Evolutionary conservation across 768 basidiomycete species (phyloP), one percentile per base, ranked within the genome.

Genomic region (Tephrocybe sp.): DNA sequence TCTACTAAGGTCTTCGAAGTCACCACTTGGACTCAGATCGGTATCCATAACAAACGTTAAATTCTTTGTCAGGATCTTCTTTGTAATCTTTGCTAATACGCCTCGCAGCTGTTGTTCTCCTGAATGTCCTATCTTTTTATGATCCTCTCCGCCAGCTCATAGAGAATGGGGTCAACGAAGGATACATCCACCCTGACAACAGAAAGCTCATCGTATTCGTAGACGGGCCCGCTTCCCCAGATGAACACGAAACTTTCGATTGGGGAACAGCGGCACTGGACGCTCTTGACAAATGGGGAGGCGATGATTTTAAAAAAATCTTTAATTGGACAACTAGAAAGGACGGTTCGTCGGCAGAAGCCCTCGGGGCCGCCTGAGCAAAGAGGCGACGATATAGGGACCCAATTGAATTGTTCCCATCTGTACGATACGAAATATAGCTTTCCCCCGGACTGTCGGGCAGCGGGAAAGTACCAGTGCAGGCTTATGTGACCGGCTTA

Each of bases 1-100:
- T n/a, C n/a, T n/a, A n/a, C n/a, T n/a, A n/a, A 92, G 88, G 70
- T 92, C n/a, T 68, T 97, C 24, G 96, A 98, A 68, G 94, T 91
- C 55, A 81, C 86, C 12, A 97, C 95, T 0, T 99, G 96, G 96
- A 90, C 90, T 17, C 96, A 98, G 62, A 67, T 97, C 4, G 88
- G 88, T 17, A 87, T 95, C 37, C 90, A 93, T 64, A 76, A 80
- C 48, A 93, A 93, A 72, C 90, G 90, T 90, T 63, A 40, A 54
- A 57, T 18, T 3, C 4, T 4, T 24, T 24, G n/a, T 21, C 28
- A 26, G 24, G 15, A 32, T 11, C 1, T 20, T 32, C 24, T 8
- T 23, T 11, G 4, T 3, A 15, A 37, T 7, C 7, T 39, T 48
- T 17, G n/a, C 38, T 51, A 3, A 24, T n/a, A 12, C 2, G 3